Conservation (phyloP, 331 rosid genomes). For the Malus hybrid region DNA sequence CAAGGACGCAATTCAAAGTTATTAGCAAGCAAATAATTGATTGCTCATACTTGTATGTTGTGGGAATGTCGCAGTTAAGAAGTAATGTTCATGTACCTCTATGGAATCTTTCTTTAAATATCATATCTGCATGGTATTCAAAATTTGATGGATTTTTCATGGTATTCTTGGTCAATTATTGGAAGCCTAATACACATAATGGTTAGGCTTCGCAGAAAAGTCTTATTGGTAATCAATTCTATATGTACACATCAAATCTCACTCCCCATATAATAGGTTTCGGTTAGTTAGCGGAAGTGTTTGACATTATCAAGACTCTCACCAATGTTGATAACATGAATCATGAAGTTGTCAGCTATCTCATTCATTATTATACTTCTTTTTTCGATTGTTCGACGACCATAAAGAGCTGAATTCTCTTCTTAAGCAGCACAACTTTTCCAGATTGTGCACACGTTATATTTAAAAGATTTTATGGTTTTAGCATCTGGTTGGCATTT, state of each 20-base stretch:
- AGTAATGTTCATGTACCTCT: background rate
- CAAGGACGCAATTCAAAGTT: slow-evolving; percentile 41
- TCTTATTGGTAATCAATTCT: background rate
- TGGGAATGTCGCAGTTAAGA: background rate
- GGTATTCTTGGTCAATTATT: background rate
- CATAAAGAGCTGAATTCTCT: background rate
- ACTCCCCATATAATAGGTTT: background rate
- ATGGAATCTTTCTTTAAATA: background rate
- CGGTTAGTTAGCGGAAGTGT: background rate
- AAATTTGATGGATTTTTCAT: background rate
- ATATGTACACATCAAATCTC: background rate
- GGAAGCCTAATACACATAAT: background rate
- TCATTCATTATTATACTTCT: background rate
- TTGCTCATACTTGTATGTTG: slow-evolving; percentile 74
- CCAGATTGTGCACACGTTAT: background rate
- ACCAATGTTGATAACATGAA: background rate
- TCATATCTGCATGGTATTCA: background rate
- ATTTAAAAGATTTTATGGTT: background rate
- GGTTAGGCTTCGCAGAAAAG: background rate
- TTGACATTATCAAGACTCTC: background rate
- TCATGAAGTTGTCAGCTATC: background rate
- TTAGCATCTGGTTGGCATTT: background rate
- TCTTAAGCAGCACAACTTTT: background rate
- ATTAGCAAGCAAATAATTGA: slow-evolving; percentile 54
- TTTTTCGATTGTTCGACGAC: background rate